Conservation (phyloP, 257 asterid species). For the Solanum pinnatisectum region DNA sequence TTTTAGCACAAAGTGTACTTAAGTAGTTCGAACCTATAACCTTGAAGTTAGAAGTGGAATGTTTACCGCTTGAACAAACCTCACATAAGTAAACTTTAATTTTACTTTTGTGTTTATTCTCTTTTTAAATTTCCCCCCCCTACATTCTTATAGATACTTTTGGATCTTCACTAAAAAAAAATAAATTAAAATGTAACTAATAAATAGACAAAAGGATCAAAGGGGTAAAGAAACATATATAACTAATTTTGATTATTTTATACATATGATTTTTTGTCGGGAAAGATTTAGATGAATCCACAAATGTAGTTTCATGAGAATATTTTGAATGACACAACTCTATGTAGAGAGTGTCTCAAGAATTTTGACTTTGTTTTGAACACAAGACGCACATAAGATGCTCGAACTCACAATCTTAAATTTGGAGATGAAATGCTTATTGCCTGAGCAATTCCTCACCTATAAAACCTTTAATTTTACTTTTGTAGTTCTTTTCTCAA, state of each 20-base stretch:
- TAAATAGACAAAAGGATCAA: no score
- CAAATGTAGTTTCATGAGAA: neutral
- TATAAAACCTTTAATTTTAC: neutral
- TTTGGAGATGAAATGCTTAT: neutral
- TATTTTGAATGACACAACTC: no score
- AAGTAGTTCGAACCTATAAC: neutral
- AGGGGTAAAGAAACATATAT: neutral
- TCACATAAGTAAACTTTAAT: neutral
- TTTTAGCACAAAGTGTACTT: no score
- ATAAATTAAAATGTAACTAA: neutral
- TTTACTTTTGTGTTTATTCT: neutral
- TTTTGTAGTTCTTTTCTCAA: neutral
- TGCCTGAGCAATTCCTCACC: neutral
- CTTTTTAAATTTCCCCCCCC: accelerated
- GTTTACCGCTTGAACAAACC: neutral
- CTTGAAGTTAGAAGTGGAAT: neutral
- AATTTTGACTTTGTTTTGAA: no score
- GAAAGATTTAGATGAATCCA: neutral
- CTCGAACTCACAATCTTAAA: neutral
- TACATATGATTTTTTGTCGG: neutral
- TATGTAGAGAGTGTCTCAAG: neutral
- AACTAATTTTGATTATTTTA: no score
- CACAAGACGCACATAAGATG: neutral
- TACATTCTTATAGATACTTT: neutral
- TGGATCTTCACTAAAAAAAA: neutral